Evolutionary conservation across 768 basidiomycete genomes (phyloP).

Genomic region (Chlorophyllum brunneum): DNA sequence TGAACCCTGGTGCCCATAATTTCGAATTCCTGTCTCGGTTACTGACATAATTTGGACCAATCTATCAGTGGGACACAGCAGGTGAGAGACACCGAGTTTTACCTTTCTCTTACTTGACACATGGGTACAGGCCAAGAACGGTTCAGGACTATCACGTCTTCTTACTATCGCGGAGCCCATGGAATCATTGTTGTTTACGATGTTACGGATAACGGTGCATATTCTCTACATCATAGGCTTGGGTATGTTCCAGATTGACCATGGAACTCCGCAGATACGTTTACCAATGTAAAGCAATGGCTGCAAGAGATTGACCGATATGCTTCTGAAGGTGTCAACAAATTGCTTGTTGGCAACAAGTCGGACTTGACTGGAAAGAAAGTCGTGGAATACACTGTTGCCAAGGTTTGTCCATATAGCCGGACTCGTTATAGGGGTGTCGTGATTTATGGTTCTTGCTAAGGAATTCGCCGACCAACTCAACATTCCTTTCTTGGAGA

Average conservation of each 20-base stretch:
- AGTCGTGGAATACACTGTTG: constrained; percentile 85
- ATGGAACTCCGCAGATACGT: constrained; percentile 62
- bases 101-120: constrained; percentile 5
- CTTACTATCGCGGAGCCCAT: constrained; percentile 99
- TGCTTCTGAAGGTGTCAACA: constrained; percentile 98
- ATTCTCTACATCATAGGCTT: not conserved
- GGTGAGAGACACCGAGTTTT: constrained; percentile 39
- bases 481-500: constrained; percentile 93
- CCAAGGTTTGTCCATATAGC: constrained; percentile 55
- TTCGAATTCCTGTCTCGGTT: not conserved
- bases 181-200: constrained; percentile 99
- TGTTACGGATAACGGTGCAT: constrained; percentile 87
- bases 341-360: constrained; percentile 98
- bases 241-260: not conserved
- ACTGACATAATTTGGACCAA: no score
- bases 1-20: not conserved
- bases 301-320: constrained; percentile 91
- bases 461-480: constrained; percentile 98
- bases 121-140: constrained; percentile 79
- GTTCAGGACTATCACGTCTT: constrained; percentile 97
- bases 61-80: constrained; percentile 95
- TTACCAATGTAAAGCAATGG: constrained; percentile 95
- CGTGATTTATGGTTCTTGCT: not conserved
- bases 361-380: constrained; percentile 97
- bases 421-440: no score